Percentiles rank a stretch among this genome's conserved stretches.
Conservation (phyloP, 331 rosid genomes). For the Stylosanthes scabra region DNA sequence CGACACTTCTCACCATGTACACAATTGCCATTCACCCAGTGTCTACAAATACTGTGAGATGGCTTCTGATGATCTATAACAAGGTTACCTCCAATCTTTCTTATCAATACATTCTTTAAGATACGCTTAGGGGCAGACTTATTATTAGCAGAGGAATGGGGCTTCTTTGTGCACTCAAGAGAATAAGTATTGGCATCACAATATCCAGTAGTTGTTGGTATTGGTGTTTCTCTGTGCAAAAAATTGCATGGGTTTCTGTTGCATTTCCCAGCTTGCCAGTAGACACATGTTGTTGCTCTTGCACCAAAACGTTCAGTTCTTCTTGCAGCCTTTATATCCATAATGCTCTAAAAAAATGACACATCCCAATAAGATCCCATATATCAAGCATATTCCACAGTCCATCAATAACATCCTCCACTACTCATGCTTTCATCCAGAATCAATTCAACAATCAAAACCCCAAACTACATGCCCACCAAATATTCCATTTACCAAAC, state of each 20-base stretch:
- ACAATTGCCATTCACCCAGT: no score
- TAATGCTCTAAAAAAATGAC: conserved; percentile 25
- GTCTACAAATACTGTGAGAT: no score
- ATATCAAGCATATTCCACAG: conserved; percentile 13
- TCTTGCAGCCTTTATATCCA: conserved; percentile 29
- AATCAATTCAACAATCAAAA: not conserved
- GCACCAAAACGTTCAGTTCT: no score
- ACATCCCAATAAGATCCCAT: conserved; percentile 33
- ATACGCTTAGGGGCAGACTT: no score
- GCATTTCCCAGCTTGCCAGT: conserved; percentile 46
- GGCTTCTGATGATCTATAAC: no score
- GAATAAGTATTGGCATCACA: not conserved
- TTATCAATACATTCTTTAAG: no score
- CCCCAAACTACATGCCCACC: conserved; percentile 8
- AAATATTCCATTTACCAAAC: conserved; percentile 3
- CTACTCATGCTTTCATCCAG: not conserved
- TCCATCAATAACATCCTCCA: not conserved
- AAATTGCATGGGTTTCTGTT: conserved; percentile 33
- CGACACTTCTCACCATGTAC: no score
- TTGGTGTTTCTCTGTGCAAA: conserved; percentile 24
- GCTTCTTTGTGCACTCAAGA: not conserved
- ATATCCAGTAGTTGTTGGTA: not conserved
- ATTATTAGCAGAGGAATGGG: not conserved
- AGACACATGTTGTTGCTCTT: not conserved
- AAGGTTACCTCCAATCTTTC: no score